These are phyloP conservation scores for Fraxinus sp. DNA, from an alignment of 305 asterid genomes.

Conservation along the genomic window DNA sequence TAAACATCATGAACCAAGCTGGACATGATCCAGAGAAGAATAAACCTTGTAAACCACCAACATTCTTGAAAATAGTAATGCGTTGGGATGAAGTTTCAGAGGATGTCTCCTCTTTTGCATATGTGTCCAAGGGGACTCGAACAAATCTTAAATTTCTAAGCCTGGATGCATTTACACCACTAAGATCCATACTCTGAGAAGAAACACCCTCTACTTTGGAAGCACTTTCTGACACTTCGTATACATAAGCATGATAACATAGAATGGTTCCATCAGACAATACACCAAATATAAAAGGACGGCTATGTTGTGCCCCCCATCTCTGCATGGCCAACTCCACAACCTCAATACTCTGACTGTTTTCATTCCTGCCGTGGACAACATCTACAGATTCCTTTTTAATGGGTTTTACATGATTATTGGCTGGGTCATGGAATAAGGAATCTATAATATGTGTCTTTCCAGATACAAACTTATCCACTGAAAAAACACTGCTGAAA, in stretches of 20 bases:
- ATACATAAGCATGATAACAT: slow-evolving; percentile 80
- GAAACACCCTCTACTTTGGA: slow-evolving; percentile 52
- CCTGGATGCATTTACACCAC: slow-evolving; percentile 67
- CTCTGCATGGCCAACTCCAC: slow-evolving; percentile 91
- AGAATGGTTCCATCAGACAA: slow-evolving; percentile 91
- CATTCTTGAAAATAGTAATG: slow-evolving; percentile 71
- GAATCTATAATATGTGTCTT: slow-evolving; percentile 66
- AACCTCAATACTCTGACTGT: slow-evolving; percentile 57
- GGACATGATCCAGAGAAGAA: slow-evolving; percentile 84
- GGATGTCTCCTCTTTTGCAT: slow-evolving; percentile 71
- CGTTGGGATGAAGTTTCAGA: slow-evolving; percentile 65
- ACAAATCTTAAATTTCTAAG: slow-evolving; percentile 81
- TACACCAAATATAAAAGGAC: slow-evolving; percentile 81
- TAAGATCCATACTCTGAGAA: slow-evolving; percentile 37
- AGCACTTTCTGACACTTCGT: slow-evolving; percentile 69
- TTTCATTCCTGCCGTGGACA: slow-evolving; percentile 65
- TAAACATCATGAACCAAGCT: slow-evolving; percentile 87
- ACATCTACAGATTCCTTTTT: slow-evolving; percentile 47
- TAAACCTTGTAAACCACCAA: slow-evolving; percentile 86
- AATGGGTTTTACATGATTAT: slow-evolving; percentile 34
- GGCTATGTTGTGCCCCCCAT: slow-evolving; percentile 72
- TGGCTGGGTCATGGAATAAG: slow-evolving; percentile 42
- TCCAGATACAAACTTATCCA: slow-evolving; percentile 79
- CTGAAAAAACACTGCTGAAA: slow-evolving; percentile 67
- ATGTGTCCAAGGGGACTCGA: slow-evolving; percentile 66